These are phyloP conservation scores for Aspergillus thermomutatus DNA, from an alignment of 2,329 filamentous ascomycete genomes.

Conservation along the genomic window DNA sequence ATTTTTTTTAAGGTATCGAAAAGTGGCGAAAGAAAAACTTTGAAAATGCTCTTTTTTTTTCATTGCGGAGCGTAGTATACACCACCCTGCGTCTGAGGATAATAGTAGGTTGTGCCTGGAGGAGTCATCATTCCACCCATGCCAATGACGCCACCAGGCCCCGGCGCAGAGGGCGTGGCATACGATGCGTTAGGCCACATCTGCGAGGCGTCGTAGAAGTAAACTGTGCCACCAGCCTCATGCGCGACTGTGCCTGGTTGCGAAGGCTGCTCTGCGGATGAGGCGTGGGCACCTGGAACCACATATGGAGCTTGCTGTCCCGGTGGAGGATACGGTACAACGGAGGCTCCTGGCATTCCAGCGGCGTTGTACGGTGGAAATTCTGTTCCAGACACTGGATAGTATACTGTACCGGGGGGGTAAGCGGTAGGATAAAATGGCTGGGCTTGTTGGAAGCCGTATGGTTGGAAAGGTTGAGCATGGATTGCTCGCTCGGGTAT, in stretches of 20 bases:
- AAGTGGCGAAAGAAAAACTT: background rate
- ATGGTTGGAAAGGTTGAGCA: slow-evolving; percentile 83
- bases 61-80: slow-evolving; percentile 57
- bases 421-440: slow-evolving; percentile 59
- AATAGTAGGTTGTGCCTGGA: slow-evolving; percentile 52
- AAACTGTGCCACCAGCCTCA: slow-evolving; percentile 93
- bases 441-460: slow-evolving; percentile 56
- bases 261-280: slow-evolving; percentile 35
- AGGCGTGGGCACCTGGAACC: slow-evolving; percentile 23
- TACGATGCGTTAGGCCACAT: slow-evolving; percentile 52
- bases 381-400: slow-evolving; percentile 49
- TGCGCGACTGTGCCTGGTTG: slow-evolving; percentile 66
- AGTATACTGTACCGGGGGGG: slow-evolving; percentile 65
- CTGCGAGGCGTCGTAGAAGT: slow-evolving; percentile 84
- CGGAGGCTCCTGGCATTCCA: slow-evolving; percentile 45
- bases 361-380: slow-evolving; percentile 43
- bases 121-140: slow-evolving; percentile 79
- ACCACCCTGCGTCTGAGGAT: slow-evolving; percentile 53
- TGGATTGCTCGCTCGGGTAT: slow-evolving; percentile 92
- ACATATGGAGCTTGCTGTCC: slow-evolving; percentile 47
- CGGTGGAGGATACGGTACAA: slow-evolving; percentile 56
- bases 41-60: background rate
- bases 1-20: background rate
- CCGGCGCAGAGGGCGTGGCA: slow-evolving; percentile 49
- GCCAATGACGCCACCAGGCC: slow-evolving; percentile 56